Evolutionary conservation across 768 basidiomycete genomes (phyloP), one percentile per base, ranked within the genome.

Genomic region (Saitozyma sp.): DNA sequence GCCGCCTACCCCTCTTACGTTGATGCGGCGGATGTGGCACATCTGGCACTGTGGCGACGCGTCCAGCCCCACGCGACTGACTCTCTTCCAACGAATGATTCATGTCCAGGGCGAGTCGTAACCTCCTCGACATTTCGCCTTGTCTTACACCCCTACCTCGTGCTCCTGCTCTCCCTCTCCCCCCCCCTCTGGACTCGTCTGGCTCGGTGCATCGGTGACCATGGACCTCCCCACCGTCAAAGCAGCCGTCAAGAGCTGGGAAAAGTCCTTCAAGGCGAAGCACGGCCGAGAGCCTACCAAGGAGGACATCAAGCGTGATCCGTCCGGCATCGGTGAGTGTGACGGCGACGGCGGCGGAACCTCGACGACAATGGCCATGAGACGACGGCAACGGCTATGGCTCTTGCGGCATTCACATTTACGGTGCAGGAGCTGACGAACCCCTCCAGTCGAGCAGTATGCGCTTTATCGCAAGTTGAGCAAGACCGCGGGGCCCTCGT

Each of bases 191-290:
- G 14, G 3, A 48, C 17, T 17, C 13, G 13, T 40, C 5, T 29
- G 29, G 29, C 5, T 29, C 29, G 29, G 29, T 29, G 29, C 2
- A 29, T 29, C 29, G 2, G 29, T 29, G 29, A 29, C 29, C 29
- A 68, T 69, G 68, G 71, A 74, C 45, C 59, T 77, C 48, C 40
- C 67, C 2, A 43, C 63, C 6, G 74, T 81, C 50, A 79, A 79
- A 54, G 69, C 78, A 4, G 71, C 77, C 41, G 76, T 82, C 66
- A 82, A 82, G 54, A 54, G 73, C 20, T 82, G 78, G 78, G 81
- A 82, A 63, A 68, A 71, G 20, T 16, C 61, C 3, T 82, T 82
- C 68, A 74, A 74, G 42, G 53, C 70, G 0, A 56, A 64, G 10
- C 54, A 81, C 37, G 73, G 68, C 9, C 54, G 76, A 13, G 70